Conservation (phyloP, 2,329 filamentous ascomycete species). For the Ascochyta pisi region DNA sequence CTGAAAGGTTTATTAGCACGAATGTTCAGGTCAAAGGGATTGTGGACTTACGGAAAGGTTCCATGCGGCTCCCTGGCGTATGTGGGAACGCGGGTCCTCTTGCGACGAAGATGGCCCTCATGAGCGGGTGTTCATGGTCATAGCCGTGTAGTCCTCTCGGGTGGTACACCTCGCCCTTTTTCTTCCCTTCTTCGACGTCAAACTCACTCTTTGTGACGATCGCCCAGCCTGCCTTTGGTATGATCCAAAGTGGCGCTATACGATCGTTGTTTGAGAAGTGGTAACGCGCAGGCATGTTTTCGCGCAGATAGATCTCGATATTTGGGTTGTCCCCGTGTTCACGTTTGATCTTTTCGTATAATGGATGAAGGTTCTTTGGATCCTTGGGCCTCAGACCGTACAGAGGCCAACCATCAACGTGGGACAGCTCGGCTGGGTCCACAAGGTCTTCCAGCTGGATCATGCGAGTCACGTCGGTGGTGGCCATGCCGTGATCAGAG, state of each 20-base stretch:
- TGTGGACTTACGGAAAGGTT: constrained; percentile 77
- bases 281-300: constrained; percentile 91
- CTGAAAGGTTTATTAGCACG: constrained; percentile 51
- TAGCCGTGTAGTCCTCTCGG: constrained; percentile 92
- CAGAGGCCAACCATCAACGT: constrained; percentile 92
- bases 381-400: constrained; percentile 85
- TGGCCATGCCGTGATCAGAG: constrained; percentile 98
- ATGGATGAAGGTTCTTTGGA: constrained; percentile 65
- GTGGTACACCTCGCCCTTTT: constrained; percentile 72
- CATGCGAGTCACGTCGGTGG: constrained; percentile 79
- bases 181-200: constrained; percentile 71
- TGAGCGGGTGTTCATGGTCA: constrained; percentile 91
- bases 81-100: constrained; percentile 92
- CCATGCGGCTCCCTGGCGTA: constrained; percentile 76
- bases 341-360: constrained; percentile 67
- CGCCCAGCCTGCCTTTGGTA: constrained; percentile 91
- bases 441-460: constrained; percentile 91
- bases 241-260: constrained; percentile 93
- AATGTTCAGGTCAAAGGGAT: neutral
- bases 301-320: constrained; percentile 86
- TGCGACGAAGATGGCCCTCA: constrained; percentile 95
- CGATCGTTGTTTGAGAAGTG: constrained; percentile 88
- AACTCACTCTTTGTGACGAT: constrained; percentile 84
- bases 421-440: constrained; percentile 77
- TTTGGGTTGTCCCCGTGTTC: constrained; percentile 68